phyloP scores from a whole-genome alignment of 306 rosid species.

The Cicer bijugum region DNA sequence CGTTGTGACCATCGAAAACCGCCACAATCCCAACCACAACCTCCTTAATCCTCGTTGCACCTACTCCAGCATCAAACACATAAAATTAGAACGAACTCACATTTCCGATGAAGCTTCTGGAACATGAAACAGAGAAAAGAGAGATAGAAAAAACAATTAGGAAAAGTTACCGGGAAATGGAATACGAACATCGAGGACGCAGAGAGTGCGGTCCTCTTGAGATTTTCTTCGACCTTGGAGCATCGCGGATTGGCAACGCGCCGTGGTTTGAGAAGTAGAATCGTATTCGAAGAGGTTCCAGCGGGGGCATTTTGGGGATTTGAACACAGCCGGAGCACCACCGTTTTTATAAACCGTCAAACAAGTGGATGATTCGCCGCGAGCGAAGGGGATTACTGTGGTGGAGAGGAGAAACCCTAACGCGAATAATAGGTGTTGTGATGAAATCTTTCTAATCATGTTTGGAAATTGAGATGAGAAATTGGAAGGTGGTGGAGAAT shows the following conservation, averaged over 20 bases:
- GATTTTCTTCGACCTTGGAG: conserved; percentile 77
- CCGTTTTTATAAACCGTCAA: conserved; percentile 78
- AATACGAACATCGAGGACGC: conserved; percentile 76
- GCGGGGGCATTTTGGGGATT: conserved; percentile 90
- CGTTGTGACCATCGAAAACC: conserved; percentile 95
- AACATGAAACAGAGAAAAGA: background rate
- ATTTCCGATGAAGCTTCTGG: conserved; percentile 19
- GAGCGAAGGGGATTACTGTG: conserved; percentile 35
- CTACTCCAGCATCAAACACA: conserved; percentile 54
- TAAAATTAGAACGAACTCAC: conserved; percentile 27
- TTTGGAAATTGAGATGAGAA: conserved; percentile 8
- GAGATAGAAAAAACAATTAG: background rate
- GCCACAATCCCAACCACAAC: conserved; percentile 82
- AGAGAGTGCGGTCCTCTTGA: conserved; percentile 86
- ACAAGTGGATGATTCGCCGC: conserved; percentile 79
- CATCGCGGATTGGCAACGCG: conserved; percentile 68
- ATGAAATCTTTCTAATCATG: conserved; percentile 38
- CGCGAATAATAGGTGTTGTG: conserved; percentile 2
- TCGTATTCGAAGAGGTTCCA: conserved; percentile 73
- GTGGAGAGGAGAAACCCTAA: conserved; percentile 55
- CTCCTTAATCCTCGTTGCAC: conserved; percentile 69
- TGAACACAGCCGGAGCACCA: conserved; percentile 91
- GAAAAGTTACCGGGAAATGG: conserved; percentile 70
- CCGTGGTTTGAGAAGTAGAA: conserved; percentile 50
- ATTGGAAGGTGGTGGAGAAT: background rate